phyloP scores from a whole-genome alignment of 805 yeast species.

The Ogataea salicorniae region DNA sequence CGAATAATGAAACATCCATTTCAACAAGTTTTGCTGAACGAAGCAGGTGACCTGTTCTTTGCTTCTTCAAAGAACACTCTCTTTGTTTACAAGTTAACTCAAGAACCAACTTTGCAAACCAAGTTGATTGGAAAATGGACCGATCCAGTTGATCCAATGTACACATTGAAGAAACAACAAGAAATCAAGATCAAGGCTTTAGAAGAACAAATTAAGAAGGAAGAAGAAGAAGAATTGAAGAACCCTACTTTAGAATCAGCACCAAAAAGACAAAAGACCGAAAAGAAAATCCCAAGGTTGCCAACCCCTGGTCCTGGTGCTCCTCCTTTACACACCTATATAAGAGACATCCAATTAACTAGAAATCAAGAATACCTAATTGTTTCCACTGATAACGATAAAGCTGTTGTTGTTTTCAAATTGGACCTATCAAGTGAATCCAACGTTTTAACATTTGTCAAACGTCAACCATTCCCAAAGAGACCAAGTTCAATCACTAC shows the following conservation, averaged over 20 bases:
- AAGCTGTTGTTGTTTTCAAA: constrained; percentile 64
- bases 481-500: constrained; percentile 83
- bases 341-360: constrained; percentile 56
- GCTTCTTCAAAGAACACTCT: constrained; percentile 55
- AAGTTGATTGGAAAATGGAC: constrained; percentile 53
- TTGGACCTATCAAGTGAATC: constrained; percentile 24
- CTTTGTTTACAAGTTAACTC: constrained; percentile 40
- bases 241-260: constrained; percentile 7
- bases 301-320: constrained; percentile 68
- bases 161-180: constrained; percentile 43
- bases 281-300: constrained; percentile 40
- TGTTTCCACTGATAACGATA: constrained; percentile 78
- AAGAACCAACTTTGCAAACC: constrained; percentile 32
- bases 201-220: constrained; percentile 26
- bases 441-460: constrained; percentile 45
- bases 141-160: constrained; percentile 50
- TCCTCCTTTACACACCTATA: constrained; percentile 60
- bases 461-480: constrained; percentile 79
- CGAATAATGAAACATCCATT: constrained; percentile 60
- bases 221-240: constrained; percentile 22
- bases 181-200: constrained; percentile 33
- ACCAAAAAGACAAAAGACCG: constrained; percentile 30
- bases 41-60: constrained; percentile 44
- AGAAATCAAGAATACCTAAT: constrained; percentile 51
- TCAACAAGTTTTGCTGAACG: constrained; percentile 48